phyloP scores from a whole-genome alignment of 2,329 filamentous ascomycete genomes.

The Alternaria ethzedia region DNA sequence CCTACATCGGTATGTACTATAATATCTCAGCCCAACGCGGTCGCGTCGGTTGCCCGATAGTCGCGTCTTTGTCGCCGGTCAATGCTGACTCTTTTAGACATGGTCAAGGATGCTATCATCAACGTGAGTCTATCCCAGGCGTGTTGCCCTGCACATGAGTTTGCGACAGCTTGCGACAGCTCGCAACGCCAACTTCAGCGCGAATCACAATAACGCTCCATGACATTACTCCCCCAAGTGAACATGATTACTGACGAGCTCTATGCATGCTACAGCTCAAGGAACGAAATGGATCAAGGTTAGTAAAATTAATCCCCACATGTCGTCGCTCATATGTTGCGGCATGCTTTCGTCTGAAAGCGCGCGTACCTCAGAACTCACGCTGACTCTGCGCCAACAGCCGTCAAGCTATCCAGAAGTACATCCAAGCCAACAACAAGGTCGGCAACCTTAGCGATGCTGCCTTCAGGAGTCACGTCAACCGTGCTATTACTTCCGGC shows the following conservation, averaged over 20 bases:
- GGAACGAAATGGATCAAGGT: slow-evolving; percentile 74
- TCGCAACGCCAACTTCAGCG: slow-evolving; percentile 45
- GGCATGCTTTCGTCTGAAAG: slow-evolving; percentile 33
- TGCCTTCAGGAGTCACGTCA: slow-evolving; percentile 77
- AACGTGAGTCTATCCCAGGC: slow-evolving; percentile 67
- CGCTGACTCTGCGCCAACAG: slow-evolving; percentile 54
- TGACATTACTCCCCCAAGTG: slow-evolving; percentile 10
- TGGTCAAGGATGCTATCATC: slow-evolving; percentile 76
- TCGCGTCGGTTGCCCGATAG: slow-evolving; percentile 52
- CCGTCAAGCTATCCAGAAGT: slow-evolving; percentile 77
- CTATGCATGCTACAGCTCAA: slow-evolving; percentile 63
- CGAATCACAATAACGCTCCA: slow-evolving; percentile 32
- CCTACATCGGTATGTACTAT: slow-evolving; percentile 68
- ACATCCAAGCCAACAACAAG: slow-evolving; percentile 74
- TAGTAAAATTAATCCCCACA: slow-evolving; percentile 49
- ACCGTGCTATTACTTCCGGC: slow-evolving; percentile 80
- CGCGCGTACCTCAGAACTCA: slow-evolving; percentile 22
- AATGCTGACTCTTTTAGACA: slow-evolving; percentile 66
- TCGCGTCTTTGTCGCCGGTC: slow-evolving; percentile 57
- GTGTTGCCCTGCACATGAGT: slow-evolving; percentile 50
- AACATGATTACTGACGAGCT: slow-evolving; percentile 56
- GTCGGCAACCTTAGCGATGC: slow-evolving; percentile 61
- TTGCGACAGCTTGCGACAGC: slow-evolving; percentile 11
- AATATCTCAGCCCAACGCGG: slow-evolving; percentile 53
- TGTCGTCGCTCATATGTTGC: slow-evolving; percentile 30